Conservation (phyloP, 2,329 filamentous ascomycete genomes). For the Aspergillus quadrilineatus region DNA sequence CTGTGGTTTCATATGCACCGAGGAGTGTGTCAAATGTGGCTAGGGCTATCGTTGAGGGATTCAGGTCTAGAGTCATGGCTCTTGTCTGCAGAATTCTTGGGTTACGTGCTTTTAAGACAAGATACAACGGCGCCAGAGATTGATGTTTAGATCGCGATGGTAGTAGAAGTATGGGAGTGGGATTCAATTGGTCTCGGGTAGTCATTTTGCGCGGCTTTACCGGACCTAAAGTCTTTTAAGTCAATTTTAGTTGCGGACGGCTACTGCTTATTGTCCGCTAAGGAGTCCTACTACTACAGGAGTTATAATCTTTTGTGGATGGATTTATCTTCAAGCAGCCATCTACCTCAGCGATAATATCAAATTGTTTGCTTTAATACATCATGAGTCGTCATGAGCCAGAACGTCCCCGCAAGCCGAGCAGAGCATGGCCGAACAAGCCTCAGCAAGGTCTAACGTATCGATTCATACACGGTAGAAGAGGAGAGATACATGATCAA, state of each 20-base stretch:
- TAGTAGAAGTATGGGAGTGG: too few relatives aligned
- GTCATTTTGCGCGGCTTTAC: too few relatives aligned
- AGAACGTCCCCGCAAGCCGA: neutral
- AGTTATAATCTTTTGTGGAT: too few relatives aligned
- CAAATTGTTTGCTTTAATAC: neutral
- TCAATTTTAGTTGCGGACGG: too few relatives aligned
- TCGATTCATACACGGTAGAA: constrained; percentile 18
- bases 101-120: too few relatives aligned
- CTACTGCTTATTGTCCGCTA: too few relatives aligned
- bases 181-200: too few relatives aligned
- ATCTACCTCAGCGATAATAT: neutral
- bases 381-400: neutral
- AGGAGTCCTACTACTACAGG: too few relatives aligned
- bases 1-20: constrained; percentile 26
- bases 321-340: neutral
- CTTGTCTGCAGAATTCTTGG: neutral
- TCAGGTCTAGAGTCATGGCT: constrained; percentile 17
- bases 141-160: too few relatives aligned
- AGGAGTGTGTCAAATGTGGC: constrained; percentile 30
- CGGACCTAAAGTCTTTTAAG: too few relatives aligned
- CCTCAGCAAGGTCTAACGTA: constrained; percentile 3
- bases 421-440: neutral
- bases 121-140: too few relatives aligned
- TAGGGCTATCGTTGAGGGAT: constrained; percentile 26
- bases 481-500: constrained; percentile 15